A percentile compares a stretch with the other conserved stretches of the same genome.
phyloP scores from a whole-genome alignment of 768 basidiomycete species.

The Mycena sanguinolenta region DNA sequence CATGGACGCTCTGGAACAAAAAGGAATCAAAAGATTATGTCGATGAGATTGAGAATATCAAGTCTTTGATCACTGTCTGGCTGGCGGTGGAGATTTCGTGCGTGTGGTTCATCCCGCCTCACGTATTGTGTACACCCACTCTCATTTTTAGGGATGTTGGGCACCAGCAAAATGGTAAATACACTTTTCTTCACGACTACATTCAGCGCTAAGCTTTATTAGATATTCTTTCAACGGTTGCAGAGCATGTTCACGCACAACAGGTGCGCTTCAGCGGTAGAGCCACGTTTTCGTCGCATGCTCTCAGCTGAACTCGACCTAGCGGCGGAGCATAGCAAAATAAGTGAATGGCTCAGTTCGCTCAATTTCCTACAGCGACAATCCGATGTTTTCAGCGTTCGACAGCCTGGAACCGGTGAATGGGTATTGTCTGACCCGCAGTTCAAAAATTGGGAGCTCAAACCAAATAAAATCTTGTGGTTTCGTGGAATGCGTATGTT shows the following conservation, averaged over 20 bases:
- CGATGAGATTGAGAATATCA: no score
- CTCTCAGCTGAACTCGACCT: neutral
- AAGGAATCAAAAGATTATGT: no score
- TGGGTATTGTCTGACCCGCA: neutral
- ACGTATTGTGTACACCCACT: no score
- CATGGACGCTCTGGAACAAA: no score
- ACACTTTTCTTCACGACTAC: neutral
- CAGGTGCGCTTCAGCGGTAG: neutral
- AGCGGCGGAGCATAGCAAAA: neutral
- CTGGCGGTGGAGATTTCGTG: no score
- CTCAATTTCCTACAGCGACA: neutral
- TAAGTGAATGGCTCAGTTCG: neutral
- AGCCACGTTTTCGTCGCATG: neutral
- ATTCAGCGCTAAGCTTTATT: neutral
- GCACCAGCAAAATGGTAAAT: neutral
- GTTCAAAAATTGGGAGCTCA: neutral
- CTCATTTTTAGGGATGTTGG: neutral
- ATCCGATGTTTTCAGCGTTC: neutral
- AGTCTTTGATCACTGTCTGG: no score
- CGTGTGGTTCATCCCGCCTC: no score
- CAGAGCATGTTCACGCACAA: neutral
- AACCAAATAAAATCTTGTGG: neutral
- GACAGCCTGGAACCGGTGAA: neutral
- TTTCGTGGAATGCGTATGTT: constrained; percentile 2
- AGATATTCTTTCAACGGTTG: neutral